Base-by-base conservation (phyloP, 176 grass and related monocot species). In the Musa acuminata region DNA sequence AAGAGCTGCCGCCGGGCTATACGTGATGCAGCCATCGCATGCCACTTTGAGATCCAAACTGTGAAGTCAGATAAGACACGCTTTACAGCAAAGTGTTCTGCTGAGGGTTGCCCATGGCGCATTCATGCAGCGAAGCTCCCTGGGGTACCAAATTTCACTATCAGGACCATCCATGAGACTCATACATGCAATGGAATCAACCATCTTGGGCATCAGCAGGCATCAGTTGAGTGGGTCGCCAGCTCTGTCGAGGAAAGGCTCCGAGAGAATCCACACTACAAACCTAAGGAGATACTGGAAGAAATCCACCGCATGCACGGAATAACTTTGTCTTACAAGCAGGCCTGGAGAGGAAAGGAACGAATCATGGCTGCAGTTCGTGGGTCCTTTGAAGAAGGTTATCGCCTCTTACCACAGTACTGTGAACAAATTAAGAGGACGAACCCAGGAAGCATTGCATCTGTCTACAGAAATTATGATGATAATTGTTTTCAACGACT, bases 341-440 rank as follows among this genome's bases (percentile, higher is more conserved):
- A 98, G 73, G 95, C 95, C 48, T 98, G 95, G 95, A 93, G 95
- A 89, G 95, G 95, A 57, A 98, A 98, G 77, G 95, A 98, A 74
- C 75, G 90, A 26, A 98, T 98, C 62, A 98, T 98, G 87, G 95
- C 90, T 52, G 84, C 90, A 0, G 95, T 98, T 69, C 85, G 90
- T 23, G 95, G 95, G 35, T 93, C 95, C 23, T 98, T 98, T 13
- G 95, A 98, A 75, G 95, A 98, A 89, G 95, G 95, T 11, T 98
- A 98, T 55, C 87, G 88, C 0, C 86, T 98, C 49, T 66, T 98
- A 55, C 95, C 95, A 10, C 82, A 91, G 55, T 98, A 98, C 60
- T 98, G 90, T 54, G 85, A 79, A 58, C 95, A 98, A 65, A 86
- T 98, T 52, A 87, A 89, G 70, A 84, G 86, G 79, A 91, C 90